Evolutionary conservation across 2,329 filamentous ascomycete genomes (phyloP).

Genomic region (Fusarium sp.): DNA sequence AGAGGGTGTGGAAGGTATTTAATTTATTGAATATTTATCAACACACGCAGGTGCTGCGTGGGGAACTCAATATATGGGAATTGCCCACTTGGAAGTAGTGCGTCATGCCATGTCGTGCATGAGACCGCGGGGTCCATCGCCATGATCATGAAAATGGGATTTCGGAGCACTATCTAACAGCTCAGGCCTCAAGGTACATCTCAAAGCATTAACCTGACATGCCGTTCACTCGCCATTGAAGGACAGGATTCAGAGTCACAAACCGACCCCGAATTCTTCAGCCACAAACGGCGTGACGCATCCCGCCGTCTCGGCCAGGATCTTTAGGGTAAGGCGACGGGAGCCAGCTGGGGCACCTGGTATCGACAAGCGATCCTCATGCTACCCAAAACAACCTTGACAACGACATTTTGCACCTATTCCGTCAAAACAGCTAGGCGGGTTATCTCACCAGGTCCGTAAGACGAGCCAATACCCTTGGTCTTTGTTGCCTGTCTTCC

Average conservation of each 20-base stretch:
- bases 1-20: background rate
- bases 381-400: background rate
- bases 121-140: background rate
- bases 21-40: background rate
- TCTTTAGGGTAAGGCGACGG: conserved; percentile 29
- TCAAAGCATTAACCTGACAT: background rate
- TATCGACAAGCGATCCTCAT: background rate
- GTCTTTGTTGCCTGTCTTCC: background rate
- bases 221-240: background rate
- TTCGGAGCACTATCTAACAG: background rate
- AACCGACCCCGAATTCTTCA: background rate
- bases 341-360: background rate
- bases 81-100: background rate
- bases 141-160: background rate
- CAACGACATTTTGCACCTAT: background rate
- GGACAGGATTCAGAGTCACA: background rate
- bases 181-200: background rate
- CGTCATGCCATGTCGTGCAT: background rate
- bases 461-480: background rate
- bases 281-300: conserved; percentile 22
- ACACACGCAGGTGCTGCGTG: background rate
- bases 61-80: background rate
- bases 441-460: background rate
- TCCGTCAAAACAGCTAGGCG: background rate
- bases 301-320: background rate